Evolutionary conservation across 139 green algal genomes (phyloP).

Genomic region (Chlorella ohadii): DNA sequence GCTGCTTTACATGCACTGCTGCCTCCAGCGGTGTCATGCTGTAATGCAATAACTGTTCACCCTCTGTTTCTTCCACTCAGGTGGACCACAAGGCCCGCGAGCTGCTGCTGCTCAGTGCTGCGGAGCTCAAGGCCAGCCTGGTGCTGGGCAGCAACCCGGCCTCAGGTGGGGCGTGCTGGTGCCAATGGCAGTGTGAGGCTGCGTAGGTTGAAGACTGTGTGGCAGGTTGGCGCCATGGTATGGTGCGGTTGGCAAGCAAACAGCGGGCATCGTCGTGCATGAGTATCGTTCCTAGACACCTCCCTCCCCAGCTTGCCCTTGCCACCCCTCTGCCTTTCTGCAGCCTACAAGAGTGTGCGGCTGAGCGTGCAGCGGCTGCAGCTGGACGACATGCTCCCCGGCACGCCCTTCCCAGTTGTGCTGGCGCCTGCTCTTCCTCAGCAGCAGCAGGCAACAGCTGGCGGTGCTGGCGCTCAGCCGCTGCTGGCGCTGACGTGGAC

Average conservation of each 20-base stretch:
- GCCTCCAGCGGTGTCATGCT: too few relatives aligned
- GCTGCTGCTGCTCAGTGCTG: conserved; percentile 66
- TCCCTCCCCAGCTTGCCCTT: not conserved
- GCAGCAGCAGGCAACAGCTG: not conserved
- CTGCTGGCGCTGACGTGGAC: conserved; percentile 43
- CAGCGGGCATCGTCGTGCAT: too few relatives aligned
- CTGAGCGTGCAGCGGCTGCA: conserved; percentile 57
- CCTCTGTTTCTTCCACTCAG: too few relatives aligned
- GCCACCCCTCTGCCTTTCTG: not conserved
- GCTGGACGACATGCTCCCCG: conserved; percentile 81
- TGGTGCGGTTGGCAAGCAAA: too few relatives aligned
- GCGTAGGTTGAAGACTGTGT: too few relatives aligned
- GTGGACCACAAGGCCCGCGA: conserved; percentile 80
- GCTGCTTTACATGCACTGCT: too few relatives aligned
- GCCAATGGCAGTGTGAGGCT: too few relatives aligned
- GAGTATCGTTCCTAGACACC: too few relatives aligned
- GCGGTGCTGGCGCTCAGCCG: conserved; percentile 2
- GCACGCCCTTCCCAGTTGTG: conserved; percentile 74
- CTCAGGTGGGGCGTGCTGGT: not conserved
- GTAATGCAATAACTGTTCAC: too few relatives aligned
- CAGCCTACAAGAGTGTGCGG: conserved; percentile 41
- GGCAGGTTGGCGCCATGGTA: too few relatives aligned
- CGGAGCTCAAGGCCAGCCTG: conserved; percentile 1
- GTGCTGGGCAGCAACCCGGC: conserved; percentile 17
- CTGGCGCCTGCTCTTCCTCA: conserved; percentile 48